Conservation (phyloP, 208 protist species). For the Crithidia fasciculata region DNA sequence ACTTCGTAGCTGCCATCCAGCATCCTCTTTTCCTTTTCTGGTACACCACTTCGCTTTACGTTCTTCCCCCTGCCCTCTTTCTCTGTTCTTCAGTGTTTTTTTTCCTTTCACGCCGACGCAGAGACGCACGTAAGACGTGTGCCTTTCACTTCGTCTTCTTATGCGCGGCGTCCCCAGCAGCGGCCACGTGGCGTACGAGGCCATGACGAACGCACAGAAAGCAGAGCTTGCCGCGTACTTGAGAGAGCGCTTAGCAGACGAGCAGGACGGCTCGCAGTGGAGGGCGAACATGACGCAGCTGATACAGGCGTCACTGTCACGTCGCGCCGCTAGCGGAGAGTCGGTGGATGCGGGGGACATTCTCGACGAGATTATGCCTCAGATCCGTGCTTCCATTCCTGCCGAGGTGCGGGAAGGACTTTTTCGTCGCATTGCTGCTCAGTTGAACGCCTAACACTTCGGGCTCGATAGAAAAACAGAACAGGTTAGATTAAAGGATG, state of each 20-base stretch:
- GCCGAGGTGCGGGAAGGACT: conserved; percentile 61
- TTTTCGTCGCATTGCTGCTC: conserved; percentile 48
- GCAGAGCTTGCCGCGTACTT: conserved; percentile 50
- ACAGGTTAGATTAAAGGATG: no score
- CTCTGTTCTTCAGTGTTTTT: no score
- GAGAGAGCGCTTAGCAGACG: not conserved
- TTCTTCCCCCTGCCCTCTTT: no score
- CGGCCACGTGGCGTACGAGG: conserved; percentile 59
- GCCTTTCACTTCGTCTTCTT: no score
- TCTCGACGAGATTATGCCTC: conserved; percentile 62
- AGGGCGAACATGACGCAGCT: conserved; percentile 12
- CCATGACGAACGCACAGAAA: conserved; percentile 67
- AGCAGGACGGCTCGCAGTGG: conserved; percentile 7
- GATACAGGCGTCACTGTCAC: conserved; percentile 38
- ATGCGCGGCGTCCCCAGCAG: conserved; percentile 9
- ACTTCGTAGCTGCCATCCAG: no score
- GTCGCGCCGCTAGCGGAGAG: conserved; percentile 48
- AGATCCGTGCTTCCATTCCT: conserved; percentile 50
- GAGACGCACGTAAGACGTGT: no score
- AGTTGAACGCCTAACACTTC: conserved; percentile 18
- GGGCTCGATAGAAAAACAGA: no score
- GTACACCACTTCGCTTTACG: no score
- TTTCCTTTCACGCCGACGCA: no score
- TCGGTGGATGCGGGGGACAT: conserved; percentile 61
- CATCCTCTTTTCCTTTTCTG: no score